Evolutionary conservation across 495 filamentous ascomycete species (phyloP).

Genomic region (Penicillium angulare): DNA sequence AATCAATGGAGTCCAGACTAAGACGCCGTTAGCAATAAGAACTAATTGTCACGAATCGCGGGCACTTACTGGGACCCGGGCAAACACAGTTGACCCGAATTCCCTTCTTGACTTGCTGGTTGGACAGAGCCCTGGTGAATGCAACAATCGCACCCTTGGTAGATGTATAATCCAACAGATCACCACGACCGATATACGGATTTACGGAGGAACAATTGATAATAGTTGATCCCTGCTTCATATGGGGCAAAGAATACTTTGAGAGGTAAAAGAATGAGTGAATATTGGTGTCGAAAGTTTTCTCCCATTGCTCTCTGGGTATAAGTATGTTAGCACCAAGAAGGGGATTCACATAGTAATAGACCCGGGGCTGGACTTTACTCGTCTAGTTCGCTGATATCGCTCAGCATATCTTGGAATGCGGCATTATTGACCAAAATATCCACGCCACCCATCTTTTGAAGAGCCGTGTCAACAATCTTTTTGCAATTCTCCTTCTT

Average conservation of each 20-base stretch:
- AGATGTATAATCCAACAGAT: slow-evolving; percentile 82
- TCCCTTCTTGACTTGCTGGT: slow-evolving; percentile 67
- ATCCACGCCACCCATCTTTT: slow-evolving; percentile 66
- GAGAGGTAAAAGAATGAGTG: slow-evolving; percentile 72
- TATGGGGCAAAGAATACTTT: slow-evolving; percentile 74
- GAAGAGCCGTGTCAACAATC: slow-evolving; percentile 62
- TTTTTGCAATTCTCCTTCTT: slow-evolving; percentile 67
- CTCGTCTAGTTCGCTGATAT: slow-evolving; percentile 73
- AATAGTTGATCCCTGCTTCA: slow-evolving; percentile 73
- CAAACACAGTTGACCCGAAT: slow-evolving; percentile 82
- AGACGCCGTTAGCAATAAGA: background rate
- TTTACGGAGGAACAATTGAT: slow-evolving; percentile 85
- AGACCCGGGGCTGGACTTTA: slow-evolving; percentile 25
- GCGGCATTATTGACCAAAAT: slow-evolving; percentile 82
- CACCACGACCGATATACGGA: slow-evolving; percentile 76
- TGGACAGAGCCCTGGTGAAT: slow-evolving; percentile 76
- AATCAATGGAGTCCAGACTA: slow-evolving; percentile 82
- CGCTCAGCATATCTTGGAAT: slow-evolving; percentile 68
- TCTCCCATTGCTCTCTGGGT: slow-evolving; percentile 68
- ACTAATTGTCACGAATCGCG: background rate
- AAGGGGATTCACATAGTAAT: background rate
- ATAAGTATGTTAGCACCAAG: background rate
- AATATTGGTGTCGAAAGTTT: slow-evolving; percentile 75
- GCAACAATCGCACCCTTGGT: slow-evolving; percentile 82
- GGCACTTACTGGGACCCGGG: slow-evolving; percentile 61